A percentile compares a stretch with the other conserved stretches of the same genome.
phyloP scores from a whole-genome alignment of 805 yeast genomes.

The Komagataella pastoris region DNA sequence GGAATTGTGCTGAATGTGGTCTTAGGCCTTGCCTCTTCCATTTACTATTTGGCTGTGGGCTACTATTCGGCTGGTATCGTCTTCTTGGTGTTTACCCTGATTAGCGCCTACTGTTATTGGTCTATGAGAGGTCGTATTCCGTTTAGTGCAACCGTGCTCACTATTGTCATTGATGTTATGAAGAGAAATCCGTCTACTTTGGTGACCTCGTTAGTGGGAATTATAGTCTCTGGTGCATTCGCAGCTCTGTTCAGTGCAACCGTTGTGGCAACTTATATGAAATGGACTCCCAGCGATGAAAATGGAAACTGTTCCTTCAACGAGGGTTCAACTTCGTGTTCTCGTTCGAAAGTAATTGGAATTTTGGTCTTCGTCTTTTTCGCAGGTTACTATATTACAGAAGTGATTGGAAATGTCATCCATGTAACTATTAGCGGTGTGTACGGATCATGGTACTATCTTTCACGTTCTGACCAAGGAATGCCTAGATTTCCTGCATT shows the following conservation, averaged over 20 bases:
- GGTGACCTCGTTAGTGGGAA: slow-evolving; percentile 44
- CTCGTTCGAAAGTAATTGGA: slow-evolving; percentile 50
- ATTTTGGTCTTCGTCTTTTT: slow-evolving; percentile 58
- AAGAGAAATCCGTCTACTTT: slow-evolving; percentile 51
- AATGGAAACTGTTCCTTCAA: slow-evolving; percentile 36
- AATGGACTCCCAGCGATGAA: slow-evolving; percentile 44
- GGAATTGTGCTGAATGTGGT: slow-evolving; percentile 58
- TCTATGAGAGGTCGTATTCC: slow-evolving; percentile 59
- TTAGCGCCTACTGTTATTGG: slow-evolving; percentile 66
- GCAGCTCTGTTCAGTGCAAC: slow-evolving; percentile 53
- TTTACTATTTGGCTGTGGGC: slow-evolving; percentile 51
- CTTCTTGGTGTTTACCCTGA: slow-evolving; percentile 48
- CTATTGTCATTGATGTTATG: slow-evolving; percentile 60
- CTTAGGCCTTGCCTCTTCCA: slow-evolving; percentile 63
- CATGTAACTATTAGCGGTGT: slow-evolving; percentile 69
- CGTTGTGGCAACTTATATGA: slow-evolving; percentile 66
- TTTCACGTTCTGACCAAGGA: slow-evolving; percentile 60
- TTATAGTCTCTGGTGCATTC: slow-evolving; percentile 46
- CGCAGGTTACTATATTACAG: slow-evolving; percentile 75
- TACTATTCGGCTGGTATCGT: slow-evolving; percentile 78
- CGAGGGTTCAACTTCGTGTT: slow-evolving; percentile 36
- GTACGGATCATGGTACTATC: slow-evolving; percentile 77
- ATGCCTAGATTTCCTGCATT: slow-evolving; percentile 64
- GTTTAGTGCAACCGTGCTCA: slow-evolving; percentile 55
- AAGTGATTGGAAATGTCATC: slow-evolving; percentile 61